A percentile compares a stretch with the other conserved stretches of the same genome.
Conservation (phyloP, 2,329 filamentous ascomycete genomes). For the Colletotrichum simmondsii region DNA sequence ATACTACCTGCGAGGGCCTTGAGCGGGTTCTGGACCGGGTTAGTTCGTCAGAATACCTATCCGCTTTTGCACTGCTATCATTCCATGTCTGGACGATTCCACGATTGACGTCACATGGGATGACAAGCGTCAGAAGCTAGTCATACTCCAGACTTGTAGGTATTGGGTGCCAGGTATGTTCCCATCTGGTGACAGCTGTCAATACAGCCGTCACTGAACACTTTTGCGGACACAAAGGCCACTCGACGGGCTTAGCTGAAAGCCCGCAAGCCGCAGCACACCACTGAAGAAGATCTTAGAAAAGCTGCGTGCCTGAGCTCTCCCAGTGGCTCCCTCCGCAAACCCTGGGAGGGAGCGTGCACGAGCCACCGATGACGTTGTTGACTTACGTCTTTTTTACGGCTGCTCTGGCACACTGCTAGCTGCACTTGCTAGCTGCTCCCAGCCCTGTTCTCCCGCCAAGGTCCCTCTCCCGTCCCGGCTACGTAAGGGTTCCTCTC, state of each 20-base stretch:
- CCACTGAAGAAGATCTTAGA: background rate
- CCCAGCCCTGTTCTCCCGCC: conserved; percentile 15
- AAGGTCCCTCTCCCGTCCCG: conserved; percentile 6
- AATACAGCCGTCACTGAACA: background rate
- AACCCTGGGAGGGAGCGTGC: background rate
- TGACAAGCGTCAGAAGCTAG: conserved; percentile 2
- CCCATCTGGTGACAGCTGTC: conserved; percentile 20
- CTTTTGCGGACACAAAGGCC: background rate
- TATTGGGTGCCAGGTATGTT: background rate
- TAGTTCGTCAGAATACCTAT: background rate
- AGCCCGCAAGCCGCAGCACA: background rate
- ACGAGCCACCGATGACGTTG: conserved; percentile 38
- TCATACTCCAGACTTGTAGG: background rate
- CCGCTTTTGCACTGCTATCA: background rate
- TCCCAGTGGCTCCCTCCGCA: background rate
- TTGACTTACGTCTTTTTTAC: conserved; percentile 32
- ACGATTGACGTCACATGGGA: conserved; percentile 30
- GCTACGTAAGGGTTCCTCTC: conserved; percentile 17
- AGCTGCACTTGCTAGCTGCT: background rate
- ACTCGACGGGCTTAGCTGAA: background rate
- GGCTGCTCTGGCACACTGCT: conserved; percentile 4
- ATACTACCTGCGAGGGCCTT: background rate
- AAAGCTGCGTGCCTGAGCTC: conserved; percentile 1
- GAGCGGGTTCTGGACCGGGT: background rate
- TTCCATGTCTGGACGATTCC: conserved; percentile 1